phyloP scores from a whole-genome alignment of 768 basidiomycete genomes.

The Serendipita indica region DNA sequence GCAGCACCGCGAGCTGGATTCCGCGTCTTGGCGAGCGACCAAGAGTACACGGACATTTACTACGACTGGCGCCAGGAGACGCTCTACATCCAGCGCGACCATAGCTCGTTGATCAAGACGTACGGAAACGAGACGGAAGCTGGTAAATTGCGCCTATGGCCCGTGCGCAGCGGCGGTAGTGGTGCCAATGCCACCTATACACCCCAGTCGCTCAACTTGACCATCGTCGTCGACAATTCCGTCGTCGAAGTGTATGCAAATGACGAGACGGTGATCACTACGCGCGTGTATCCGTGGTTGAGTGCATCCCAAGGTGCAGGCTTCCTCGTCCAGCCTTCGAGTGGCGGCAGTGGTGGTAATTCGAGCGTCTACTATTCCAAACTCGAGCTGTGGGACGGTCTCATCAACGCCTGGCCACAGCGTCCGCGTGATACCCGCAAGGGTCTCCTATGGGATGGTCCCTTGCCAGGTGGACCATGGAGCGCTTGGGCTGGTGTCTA shows the following conservation, averaged over 20 bases:
- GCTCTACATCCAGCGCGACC: conserved; percentile 12
- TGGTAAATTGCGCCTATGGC: conserved; percentile 17
- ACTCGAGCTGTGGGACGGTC: conserved; percentile 17
- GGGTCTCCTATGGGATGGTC: conserved; percentile 15
- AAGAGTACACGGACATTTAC: conserved; percentile 17
- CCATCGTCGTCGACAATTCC: conserved; percentile 17
- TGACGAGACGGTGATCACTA: conserved; percentile 16
- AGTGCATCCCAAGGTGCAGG: conserved; percentile 16
- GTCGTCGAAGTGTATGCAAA: conserved; percentile 18
- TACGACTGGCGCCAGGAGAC: conserved; percentile 13
- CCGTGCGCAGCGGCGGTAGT: background rate
- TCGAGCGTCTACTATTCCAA: conserved; percentile 9
- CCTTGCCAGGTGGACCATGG: background rate
- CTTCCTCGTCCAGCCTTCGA: conserved; percentile 11
- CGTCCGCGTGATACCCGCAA: conserved; percentile 13
- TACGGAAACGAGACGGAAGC: conserved; percentile 13
- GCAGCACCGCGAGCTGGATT: conserved; percentile 13
- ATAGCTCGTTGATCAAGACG: conserved; percentile 13
- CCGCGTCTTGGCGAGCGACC: conserved; percentile 16
- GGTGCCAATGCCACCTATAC: background rate
- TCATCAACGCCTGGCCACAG: conserved; percentile 17
- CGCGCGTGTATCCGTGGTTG: conserved; percentile 18
- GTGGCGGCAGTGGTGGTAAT: background rate
- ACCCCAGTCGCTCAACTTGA: conserved; percentile 14
- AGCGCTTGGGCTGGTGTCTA: background rate